Evolutionary conservation across 2,329 filamentous ascomycete genomes (phyloP).

Genomic region (Arthrobotrys musiformis): DNA sequence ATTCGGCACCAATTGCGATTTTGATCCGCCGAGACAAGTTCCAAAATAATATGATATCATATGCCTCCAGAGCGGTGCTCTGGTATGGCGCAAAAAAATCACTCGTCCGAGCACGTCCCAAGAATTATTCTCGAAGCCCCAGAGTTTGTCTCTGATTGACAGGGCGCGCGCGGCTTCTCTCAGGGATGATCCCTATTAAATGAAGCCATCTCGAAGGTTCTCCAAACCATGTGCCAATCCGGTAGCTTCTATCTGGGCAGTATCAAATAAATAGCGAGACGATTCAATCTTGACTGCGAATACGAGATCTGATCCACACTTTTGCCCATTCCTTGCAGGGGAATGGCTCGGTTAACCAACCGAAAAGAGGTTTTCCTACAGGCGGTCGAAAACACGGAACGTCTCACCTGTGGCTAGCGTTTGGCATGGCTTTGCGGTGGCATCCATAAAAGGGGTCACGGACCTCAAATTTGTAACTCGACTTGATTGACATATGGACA

Average conservation of each 20-base stretch:
- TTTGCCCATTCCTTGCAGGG: not conserved
- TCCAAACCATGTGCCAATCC: slow-evolving; percentile 20
- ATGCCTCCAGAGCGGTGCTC: not conserved
- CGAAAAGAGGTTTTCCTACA: slow-evolving; percentile 32
- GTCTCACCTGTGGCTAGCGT: slow-evolving; percentile 38
- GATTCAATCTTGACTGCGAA: slow-evolving; percentile 6
- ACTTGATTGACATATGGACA: no score
- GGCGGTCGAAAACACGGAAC: slow-evolving; percentile 34
- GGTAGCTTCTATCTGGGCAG: slow-evolving; percentile 25
- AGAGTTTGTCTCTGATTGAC: slow-evolving; percentile 20
- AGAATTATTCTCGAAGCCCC: slow-evolving; percentile 10
- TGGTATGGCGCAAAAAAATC: not conserved
- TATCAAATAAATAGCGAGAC: slow-evolving; percentile 18
- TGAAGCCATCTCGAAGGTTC: slow-evolving; percentile 19
- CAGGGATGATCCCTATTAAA: slow-evolving; percentile 34
- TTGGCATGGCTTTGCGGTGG: slow-evolving; percentile 1
- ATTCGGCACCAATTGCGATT: no score
- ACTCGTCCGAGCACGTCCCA: not conserved
- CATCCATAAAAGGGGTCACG: slow-evolving; percentile 36
- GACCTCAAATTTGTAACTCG: not conserved
- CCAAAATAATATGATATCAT: not conserved
- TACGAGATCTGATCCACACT: slow-evolving; percentile 21
- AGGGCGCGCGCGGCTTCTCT: slow-evolving; percentile 21
- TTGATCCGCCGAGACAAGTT: no score
- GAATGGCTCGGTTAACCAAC: slow-evolving; percentile 20